Percentiles rank a stretch among this genome's conserved stretches.
Conservation (phyloP, 2,329 filamentous ascomycete species). For the Alternaria ventricosa region DNA sequence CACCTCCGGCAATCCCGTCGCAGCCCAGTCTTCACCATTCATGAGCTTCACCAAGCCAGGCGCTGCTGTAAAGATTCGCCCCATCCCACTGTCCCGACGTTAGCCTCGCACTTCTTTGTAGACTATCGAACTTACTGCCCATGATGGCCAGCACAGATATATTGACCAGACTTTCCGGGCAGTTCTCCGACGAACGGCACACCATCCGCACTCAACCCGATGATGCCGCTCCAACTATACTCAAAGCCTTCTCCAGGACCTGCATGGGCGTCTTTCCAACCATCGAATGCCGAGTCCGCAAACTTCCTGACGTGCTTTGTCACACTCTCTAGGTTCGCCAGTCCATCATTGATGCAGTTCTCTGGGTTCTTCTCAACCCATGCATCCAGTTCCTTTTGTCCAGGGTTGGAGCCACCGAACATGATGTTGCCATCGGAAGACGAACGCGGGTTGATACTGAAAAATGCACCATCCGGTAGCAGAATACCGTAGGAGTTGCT, state of each 20-base stretch:
- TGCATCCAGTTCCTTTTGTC: constrained; percentile 37
- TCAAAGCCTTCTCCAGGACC: constrained; percentile 40
- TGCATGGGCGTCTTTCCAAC: constrained; percentile 29
- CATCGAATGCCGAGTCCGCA: constrained; percentile 32
- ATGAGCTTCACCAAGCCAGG: constrained; percentile 34
- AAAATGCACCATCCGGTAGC: constrained; percentile 34
- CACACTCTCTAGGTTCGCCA: constrained; percentile 32
- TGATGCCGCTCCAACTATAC: constrained; percentile 40
- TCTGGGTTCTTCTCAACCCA: constrained; percentile 40
- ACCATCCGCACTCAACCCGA: constrained; percentile 33
- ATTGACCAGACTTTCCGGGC: constrained; percentile 32
- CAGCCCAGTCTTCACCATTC: constrained; percentile 26
- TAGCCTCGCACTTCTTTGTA: not conserved
- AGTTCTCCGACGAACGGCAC: constrained; percentile 35
- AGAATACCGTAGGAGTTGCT: constrained; percentile 44
- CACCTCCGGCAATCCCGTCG: constrained; percentile 29
- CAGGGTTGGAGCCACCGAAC: constrained; percentile 44
- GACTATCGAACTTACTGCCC: constrained; percentile 28
- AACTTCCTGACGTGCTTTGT: constrained; percentile 33
- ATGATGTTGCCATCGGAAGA: constrained; percentile 39
- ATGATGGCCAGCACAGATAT: constrained; percentile 38
- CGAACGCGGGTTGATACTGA: constrained; percentile 45
- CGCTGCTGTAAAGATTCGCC: constrained; percentile 36
- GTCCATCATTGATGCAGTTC: constrained; percentile 38
- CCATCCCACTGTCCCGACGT: constrained; percentile 29